phyloP scores from a whole-genome alignment of 2,329 filamentous ascomycete genomes.

The Calonectria pseudoturangicola region DNA sequence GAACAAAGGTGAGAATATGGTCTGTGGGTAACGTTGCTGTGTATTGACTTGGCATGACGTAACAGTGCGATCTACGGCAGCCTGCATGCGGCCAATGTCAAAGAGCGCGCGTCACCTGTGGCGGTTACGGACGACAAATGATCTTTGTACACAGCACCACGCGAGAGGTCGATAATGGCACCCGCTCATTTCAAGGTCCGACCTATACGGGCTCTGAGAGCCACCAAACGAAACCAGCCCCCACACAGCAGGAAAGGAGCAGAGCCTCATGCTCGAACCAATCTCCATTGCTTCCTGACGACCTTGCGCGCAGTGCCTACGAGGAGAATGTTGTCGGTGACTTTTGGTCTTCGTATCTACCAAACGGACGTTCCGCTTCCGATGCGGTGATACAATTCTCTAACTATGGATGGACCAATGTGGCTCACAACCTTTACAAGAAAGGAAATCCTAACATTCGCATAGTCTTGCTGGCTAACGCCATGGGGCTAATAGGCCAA shows the following conservation, averaged over 20 bases:
- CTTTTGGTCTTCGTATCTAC: slow-evolving; percentile 6
- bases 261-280: not conserved
- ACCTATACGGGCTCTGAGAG: not conserved
- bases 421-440: not conserved
- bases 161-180: not conserved
- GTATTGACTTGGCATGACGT: too few species aligned
- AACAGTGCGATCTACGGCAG: not conserved
- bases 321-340: not conserved
- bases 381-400: not conserved
- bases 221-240: not conserved
- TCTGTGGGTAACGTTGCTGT: not conserved
- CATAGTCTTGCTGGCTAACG: not conserved
- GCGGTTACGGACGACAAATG: not conserved
- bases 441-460: not conserved
- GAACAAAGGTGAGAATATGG: not conserved
- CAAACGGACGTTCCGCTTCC: not conserved
- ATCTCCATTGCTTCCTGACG: not conserved
- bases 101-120: not conserved
- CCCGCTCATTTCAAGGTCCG: not conserved
- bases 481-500: not conserved
- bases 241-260: not conserved
- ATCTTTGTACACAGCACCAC: not conserved
- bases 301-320: not conserved
- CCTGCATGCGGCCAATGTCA: not conserved
- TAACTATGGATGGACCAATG: slow-evolving; percentile 4